Evolutionary conservation across 1,284 basidiomycete genomes (phyloP).

Genomic region (Somion occarium): DNA sequence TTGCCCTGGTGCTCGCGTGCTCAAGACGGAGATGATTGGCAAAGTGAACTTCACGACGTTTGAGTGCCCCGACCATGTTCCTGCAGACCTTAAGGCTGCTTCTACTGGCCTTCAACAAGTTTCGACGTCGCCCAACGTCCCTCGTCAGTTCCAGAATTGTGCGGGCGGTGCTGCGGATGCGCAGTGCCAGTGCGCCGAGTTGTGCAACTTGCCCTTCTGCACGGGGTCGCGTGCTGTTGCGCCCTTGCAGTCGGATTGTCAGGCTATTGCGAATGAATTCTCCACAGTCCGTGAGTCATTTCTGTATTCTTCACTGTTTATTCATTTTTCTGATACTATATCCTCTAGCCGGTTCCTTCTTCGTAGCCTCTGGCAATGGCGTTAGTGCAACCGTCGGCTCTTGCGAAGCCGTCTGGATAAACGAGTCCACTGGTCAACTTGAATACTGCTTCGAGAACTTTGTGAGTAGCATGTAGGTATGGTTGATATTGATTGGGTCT

Average conservation of each 20-base stretch:
- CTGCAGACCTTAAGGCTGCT: background rate
- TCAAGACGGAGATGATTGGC: background rate
- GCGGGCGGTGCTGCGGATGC: constrained; percentile 1
- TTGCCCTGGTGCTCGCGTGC: background rate
- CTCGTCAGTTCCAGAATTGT: constrained; percentile 4
- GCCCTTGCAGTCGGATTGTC: background rate
- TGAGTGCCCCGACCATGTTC: background rate
- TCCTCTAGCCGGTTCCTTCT: constrained; percentile 2
- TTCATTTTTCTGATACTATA: too few species aligned
- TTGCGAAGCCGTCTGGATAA: constrained; percentile 3
- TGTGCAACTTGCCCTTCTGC: background rate
- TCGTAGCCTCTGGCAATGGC: background rate
- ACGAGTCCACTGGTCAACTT: background rate
- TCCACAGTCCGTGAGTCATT: constrained; percentile 1
- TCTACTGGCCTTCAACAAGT: background rate
- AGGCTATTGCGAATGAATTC: background rate
- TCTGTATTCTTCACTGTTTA: too few species aligned
- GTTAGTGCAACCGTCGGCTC: background rate
- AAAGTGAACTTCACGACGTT: background rate
- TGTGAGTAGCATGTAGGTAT: background rate
- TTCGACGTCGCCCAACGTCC: background rate
- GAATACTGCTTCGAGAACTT: constrained; percentile 4
- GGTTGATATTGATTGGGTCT: too few species aligned
- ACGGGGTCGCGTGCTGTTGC: background rate
- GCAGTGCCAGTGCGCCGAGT: background rate